Conservation (phyloP, 257 asterid species). For the Salvia miltiorrhiza region DNA sequence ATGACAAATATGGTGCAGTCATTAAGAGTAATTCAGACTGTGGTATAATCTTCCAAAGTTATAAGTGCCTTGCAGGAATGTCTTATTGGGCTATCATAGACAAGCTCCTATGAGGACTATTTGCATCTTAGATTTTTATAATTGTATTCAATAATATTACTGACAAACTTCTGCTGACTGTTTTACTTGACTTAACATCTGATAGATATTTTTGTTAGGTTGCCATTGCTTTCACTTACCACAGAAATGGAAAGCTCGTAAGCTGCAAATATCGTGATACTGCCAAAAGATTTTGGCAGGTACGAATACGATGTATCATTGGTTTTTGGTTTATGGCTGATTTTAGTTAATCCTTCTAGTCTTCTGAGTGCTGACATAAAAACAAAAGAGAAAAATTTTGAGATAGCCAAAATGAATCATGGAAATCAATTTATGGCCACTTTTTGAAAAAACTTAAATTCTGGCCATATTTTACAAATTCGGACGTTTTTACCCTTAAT, state of each 20-base stretch:
- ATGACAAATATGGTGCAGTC: neutral
- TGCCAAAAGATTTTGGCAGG: slow-evolving; percentile 76
- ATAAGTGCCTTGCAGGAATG: neutral
- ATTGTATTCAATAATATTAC: neutral
- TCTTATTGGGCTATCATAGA: neutral
- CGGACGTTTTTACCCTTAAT: too few species aligned
- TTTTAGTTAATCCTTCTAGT: slow-evolving; percentile 3
- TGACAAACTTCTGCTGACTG: neutral
- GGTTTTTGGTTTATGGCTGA: slow-evolving; percentile 1
- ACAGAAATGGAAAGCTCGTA: slow-evolving; percentile 64
- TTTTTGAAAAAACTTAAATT: too few species aligned
- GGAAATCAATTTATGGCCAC: too few species aligned
- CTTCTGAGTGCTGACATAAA: too few species aligned
- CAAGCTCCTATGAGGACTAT: neutral
- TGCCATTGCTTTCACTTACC: slow-evolving; percentile 82
- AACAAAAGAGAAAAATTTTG: too few species aligned
- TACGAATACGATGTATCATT: slow-evolving; percentile 14
- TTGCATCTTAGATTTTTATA: slow-evolving; percentile 1
- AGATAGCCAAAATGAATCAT: too few species aligned
- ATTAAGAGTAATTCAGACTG: neutral
- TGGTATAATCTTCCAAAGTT: neutral
- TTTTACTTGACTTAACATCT: neutral
- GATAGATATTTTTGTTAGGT: slow-evolving; percentile 33
- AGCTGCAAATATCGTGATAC: slow-evolving; percentile 89
- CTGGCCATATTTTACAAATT: too few species aligned